A percentile compares a stretch with the other conserved stretches of the same genome.
Evolutionary conservation across 305 asterid species (phyloP).

Genomic region (Fraxinus baroniana): DNA sequence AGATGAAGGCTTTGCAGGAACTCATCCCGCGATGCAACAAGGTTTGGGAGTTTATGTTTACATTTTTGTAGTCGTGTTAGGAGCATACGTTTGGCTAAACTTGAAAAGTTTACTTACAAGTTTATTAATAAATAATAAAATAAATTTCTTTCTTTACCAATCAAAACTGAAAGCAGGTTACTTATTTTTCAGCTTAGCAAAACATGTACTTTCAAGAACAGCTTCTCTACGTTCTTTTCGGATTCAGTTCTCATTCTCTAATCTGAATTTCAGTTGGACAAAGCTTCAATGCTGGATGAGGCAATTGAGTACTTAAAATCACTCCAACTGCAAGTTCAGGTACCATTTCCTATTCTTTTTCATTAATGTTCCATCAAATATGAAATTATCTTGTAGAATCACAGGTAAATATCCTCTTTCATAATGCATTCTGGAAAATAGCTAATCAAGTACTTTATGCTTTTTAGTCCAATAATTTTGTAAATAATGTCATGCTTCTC

Average conservation of each 20-base stretch:
- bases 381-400: neutral
- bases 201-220: neutral
- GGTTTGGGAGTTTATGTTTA: slow-evolving; percentile 32
- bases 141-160: neutral
- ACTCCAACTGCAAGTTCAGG: slow-evolving; percentile 60
- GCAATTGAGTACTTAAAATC: slow-evolving; percentile 63
- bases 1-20: slow-evolving; percentile 58
- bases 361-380: neutral
- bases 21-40: slow-evolving; percentile 63
- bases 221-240: neutral
- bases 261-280: slow-evolving; percentile 48
- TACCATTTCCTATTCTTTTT: slow-evolving; percentile 13
- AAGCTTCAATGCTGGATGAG: slow-evolving; percentile 66
- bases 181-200: neutral
- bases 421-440: neutral
- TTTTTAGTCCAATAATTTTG: neutral
- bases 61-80: neutral
- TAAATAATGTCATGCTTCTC: neutral
- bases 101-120: neutral
- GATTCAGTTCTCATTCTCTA: neutral
- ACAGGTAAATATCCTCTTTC: neutral
- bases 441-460: neutral
- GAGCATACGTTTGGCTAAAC: neutral
- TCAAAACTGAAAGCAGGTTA: neutral
- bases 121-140: no score